Percentiles rank a stretch among this genome's conserved stretches.
Conservation (phyloP, 768 basidiomycete species). For the Rhizopogon vinicolor region DNA sequence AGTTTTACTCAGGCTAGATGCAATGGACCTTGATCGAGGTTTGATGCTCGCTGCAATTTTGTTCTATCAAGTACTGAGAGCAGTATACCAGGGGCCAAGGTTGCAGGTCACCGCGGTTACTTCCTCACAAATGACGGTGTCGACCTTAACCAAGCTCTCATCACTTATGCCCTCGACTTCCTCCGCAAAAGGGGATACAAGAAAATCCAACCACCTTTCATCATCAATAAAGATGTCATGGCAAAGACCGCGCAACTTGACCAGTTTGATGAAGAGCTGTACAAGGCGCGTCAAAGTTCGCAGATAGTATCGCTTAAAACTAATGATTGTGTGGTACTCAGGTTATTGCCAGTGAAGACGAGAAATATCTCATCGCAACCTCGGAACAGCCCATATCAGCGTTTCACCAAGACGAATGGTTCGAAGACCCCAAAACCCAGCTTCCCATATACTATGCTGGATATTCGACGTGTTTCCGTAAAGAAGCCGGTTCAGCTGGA, state of each 20-base stretch:
- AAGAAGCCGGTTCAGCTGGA: conserved; percentile 96
- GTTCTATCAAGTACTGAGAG: background rate
- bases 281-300: conserved; percentile 62
- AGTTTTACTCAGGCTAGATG: conserved; percentile 88
- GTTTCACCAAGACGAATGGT: conserved; percentile 95
- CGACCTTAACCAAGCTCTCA: conserved; percentile 95
- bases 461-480: conserved; percentile 96
- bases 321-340: conserved; percentile 18
- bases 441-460: conserved; percentile 90
- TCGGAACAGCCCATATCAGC: conserved; percentile 99
- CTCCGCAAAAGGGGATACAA: conserved; percentile 78
- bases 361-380: conserved; percentile 98
- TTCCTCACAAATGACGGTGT: conserved; percentile 95
- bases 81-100: conserved; percentile 65
- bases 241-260: conserved; percentile 96
- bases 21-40: conserved; percentile 97
- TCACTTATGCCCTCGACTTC: conserved; percentile 93
- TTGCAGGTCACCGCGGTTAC: conserved; percentile 94
- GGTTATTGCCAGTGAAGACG: conserved; percentile 88
- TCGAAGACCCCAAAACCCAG: conserved; percentile 86
- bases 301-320: background rate
- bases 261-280: conserved; percentile 97
- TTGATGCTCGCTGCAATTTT: background rate
- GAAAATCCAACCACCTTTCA: conserved; percentile 95
- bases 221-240: conserved; percentile 99